Evolutionary conservation across 768 basidiomycete genomes (phyloP).

Genomic region (Pleurotus sapidus): DNA sequence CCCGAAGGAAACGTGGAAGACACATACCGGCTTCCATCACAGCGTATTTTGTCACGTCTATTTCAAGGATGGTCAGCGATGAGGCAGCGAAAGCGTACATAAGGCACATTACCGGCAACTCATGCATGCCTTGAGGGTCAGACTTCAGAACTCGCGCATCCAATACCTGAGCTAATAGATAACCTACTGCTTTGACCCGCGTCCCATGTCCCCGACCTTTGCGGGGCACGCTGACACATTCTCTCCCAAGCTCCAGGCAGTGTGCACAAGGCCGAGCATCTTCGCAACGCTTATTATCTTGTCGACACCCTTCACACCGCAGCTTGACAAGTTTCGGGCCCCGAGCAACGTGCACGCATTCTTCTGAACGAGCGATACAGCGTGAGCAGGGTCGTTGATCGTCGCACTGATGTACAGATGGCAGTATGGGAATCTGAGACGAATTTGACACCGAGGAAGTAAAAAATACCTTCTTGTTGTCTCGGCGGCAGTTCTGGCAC

Average conservation of each 20-base stretch:
- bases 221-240: constrained; percentile 47
- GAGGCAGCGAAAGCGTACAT: constrained; percentile 1
- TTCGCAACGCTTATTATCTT: constrained; percentile 57
- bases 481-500: constrained; percentile 57
- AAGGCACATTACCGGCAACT: constrained; percentile 47
- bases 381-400: constrained; percentile 61
- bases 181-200: constrained; percentile 56
- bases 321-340: constrained; percentile 56
- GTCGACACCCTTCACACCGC: constrained; percentile 57
- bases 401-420: constrained; percentile 43
- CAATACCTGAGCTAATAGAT: constrained; percentile 4
- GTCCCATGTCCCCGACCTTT: constrained; percentile 58
- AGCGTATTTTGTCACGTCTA: constrained; percentile 62
- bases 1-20: constrained; percentile 6
- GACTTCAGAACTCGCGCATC: constrained; percentile 9
- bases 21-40: constrained; percentile 53
- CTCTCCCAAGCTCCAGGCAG: constrained; percentile 43
- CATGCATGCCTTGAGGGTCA: constrained; percentile 48
- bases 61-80: constrained; percentile 13
- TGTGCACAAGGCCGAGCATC: constrained; percentile 54
- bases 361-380: constrained; percentile 50
- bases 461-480: constrained; percentile 55
- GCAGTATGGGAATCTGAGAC: constrained; percentile 6
- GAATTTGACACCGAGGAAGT: background rate
- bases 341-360: constrained; percentile 54